Base-by-base conservation (phyloP, 306 rosid species). In the Casuarina glauca region DNA sequence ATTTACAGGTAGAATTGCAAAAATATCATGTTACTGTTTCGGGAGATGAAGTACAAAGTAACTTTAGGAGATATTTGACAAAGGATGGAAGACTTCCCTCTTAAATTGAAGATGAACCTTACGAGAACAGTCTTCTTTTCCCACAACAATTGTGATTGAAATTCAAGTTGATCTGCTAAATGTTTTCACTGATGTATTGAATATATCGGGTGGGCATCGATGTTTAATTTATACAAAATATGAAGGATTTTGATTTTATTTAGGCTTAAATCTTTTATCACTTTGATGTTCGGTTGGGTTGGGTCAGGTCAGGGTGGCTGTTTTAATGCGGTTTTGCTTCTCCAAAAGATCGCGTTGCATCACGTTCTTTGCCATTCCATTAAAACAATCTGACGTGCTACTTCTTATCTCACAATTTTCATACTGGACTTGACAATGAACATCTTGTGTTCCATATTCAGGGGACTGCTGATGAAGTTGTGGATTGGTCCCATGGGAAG, bases 401-500 rank as follows among this genome's bases (percentile, higher is more conserved):
- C n/a, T 60, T 9, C 49, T 53, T 57, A 16, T 69, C 63, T 69
- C 46, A 0, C 4, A 57, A 5, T 69, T 75, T 0, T 20, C 74
- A n/a, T 26, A 20, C 70, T 55, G 69, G 26, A 20, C 26, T 20
- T 20, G 26, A 20, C 26, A 49, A 78, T 32, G 9, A 63, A 64
- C 8, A 61, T 49, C 17, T 52, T 55, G 50, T 48, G 32, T 69
- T 84, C 46, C 49, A 68, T 82, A 73, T 26, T 12, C 90, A 94
- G 98, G 97, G 98, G 46, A 92, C 98, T 39, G 75, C 98, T 70
- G 98, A 94, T 84, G 97, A 94, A 81, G 98, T 94, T 52, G 98
- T 94, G 42, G 94, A 94, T 76, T 91, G 86, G 19, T 89, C 94
- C 82, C 98, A 92, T 73, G 97, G 98, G 74, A 94, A 91, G 87